Percentiles rank a stretch among this genome's conserved stretches.
Conservation (phyloP, 768 basidiomycete genomes). For the Lactarius vividus region DNA sequence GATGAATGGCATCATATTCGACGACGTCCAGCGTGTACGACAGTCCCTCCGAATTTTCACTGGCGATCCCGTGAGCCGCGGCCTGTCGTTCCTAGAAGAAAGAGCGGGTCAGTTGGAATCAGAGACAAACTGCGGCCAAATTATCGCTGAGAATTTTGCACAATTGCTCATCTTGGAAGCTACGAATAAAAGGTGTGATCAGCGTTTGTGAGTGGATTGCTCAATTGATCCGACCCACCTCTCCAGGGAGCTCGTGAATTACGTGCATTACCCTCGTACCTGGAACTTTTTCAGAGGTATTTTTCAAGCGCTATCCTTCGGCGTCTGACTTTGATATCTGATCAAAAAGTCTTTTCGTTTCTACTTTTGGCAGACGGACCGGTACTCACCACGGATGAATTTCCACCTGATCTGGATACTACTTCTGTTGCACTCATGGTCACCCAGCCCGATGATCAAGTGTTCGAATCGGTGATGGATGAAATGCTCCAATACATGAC, state of each 20-base stretch:
- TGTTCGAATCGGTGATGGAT: constrained; percentile 47
- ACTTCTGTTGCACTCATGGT: constrained; percentile 53
- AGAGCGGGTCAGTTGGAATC: constrained; percentile 45
- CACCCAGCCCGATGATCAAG: constrained; percentile 33
- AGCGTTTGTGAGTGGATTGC: neutral
- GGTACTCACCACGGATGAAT: constrained; percentile 46
- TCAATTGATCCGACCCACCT: neutral
- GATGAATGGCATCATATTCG: constrained; percentile 52
- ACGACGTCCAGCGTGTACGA: constrained; percentile 40
- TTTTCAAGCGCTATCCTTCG: constrained; percentile 36
- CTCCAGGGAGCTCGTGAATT: constrained; percentile 43
- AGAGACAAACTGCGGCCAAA: constrained; percentile 42
- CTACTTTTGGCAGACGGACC: constrained; percentile 36
- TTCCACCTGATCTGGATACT: constrained; percentile 58
- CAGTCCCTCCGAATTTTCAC: constrained; percentile 48
- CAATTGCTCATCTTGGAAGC: constrained; percentile 57
- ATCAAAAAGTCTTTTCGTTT: neutral
- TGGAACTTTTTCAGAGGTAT: constrained; percentile 58
- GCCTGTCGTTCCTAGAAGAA: constrained; percentile 39
- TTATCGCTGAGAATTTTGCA: constrained; percentile 53
- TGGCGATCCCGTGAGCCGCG: constrained; percentile 47
- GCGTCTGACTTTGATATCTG: constrained; percentile 29
- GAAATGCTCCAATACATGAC: constrained; percentile 54
- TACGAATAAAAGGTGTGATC: constrained; percentile 43
- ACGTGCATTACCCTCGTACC: constrained; percentile 38